Base-by-base conservation (phyloP, 2,329 filamentous ascomycete species). In the Trichoderma koningii region DNA sequence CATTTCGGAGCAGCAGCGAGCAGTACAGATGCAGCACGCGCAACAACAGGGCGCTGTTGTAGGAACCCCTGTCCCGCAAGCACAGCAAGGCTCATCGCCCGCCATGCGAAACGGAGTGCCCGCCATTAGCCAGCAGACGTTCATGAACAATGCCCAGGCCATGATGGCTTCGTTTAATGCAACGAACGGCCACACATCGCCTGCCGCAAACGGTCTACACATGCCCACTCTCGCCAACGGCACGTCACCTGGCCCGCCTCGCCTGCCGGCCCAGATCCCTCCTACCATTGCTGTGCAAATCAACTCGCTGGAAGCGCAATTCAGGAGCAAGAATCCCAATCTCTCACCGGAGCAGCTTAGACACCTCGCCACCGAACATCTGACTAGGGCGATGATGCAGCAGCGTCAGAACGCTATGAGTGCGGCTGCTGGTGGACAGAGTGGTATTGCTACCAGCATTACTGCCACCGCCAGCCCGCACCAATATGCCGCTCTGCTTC, bases 1-100 rank as follows among this genome's bases (percentile, higher is more conserved):
- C 50, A 86, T 91, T 48, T 83, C 89, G 12, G 87, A 90, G 70
- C 85, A 88, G 70, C 87, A 89, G 70, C 81, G 85, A 15, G 81
- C 65, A 12, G 79, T 83, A 3, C 80, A 83, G 66, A 77, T 81
- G 70, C 82, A 83, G 63, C 79, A 81, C 47, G 73, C 73, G 17
- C 75, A 79, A 48, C 72, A 72, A 7, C 73, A 74, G 52, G 73
- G 72, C 63, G 69, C 57, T 70, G 59, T 23, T 44, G 73, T 66
- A 59, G 77, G 71, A 67, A 77, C 70, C 26, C 76, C 75, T 38
- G 72, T 69, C 26, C 75, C 73, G 41, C 70, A 76, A 44, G 75
- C 68, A 19, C 78, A 80, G 52, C 82, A 81, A 69, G 75, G 70
- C 51, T 80, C 81, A 5, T 80, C 81, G 15, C 76, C 81, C 0